Percentiles rank a stretch among this genome's conserved stretches.
Evolutionary conservation across 2,329 filamentous ascomycete species (phyloP).

Genomic region (Gaeumannomyces sp.): DNA sequence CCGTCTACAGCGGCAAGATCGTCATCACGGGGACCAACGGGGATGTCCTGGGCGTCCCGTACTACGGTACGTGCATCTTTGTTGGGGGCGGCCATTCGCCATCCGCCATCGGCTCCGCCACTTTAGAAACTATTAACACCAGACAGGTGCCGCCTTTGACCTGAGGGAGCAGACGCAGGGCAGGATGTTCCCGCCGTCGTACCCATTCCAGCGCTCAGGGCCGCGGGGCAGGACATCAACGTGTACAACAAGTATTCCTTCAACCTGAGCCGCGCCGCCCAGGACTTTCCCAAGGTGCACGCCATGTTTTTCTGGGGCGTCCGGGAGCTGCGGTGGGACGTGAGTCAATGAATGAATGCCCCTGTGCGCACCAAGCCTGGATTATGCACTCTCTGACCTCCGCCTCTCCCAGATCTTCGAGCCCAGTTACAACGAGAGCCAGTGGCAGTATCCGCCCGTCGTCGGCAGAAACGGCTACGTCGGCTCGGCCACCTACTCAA

Average conservation of each 20-base stretch:
- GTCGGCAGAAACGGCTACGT: constrained; percentile 11
- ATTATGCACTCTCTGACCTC: not conserved
- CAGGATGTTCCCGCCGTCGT: constrained; percentile 17
- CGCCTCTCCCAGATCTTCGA: constrained; percentile 13
- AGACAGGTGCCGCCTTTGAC: constrained; percentile 5
- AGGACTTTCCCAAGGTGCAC: constrained; percentile 25
- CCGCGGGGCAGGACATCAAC: constrained; percentile 11
- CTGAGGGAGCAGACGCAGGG: constrained; percentile 12
- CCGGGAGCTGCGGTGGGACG: constrained; percentile 25
- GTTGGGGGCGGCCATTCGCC: too few species aligned
- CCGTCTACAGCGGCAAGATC: constrained; percentile 65
- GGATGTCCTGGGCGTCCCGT: constrained; percentile 27
- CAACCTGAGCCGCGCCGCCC: constrained; percentile 18
- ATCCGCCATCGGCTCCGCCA: too few species aligned
- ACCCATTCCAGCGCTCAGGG: constrained; percentile 17
- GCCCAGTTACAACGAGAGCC: constrained; percentile 16
- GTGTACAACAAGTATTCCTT: constrained; percentile 17
- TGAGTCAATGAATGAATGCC: constrained; percentile 9
- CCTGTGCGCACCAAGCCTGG: not conserved
- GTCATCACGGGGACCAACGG: constrained; percentile 59
- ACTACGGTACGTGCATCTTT: constrained; percentile 12
- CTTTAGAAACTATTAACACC: not conserved
- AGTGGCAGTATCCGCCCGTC: constrained; percentile 22
- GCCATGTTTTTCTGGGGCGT: constrained; percentile 20
- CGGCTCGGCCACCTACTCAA: constrained; percentile 13